Base-by-base conservation (phyloP, 2,329 filamentous ascomycete species). In the Ophiostoma australiae region DNA sequence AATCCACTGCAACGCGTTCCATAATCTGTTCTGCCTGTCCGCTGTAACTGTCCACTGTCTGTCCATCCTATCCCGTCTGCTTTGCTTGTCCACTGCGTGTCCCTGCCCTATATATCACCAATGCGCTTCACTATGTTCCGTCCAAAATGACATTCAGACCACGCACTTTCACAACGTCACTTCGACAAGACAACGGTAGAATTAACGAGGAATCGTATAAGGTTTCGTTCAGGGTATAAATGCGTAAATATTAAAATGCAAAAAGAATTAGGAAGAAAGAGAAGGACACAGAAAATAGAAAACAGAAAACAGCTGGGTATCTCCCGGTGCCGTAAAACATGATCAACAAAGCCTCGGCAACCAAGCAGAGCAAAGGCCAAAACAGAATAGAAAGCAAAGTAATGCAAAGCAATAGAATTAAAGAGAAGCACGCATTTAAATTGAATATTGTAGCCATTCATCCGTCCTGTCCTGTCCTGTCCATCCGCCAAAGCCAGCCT, bases 401-500 rank as follows among this genome's bases (percentile, higher is more conserved):
- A 27, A 23, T 27, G n/a, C 52, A 23, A 23, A 58, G n/a, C 52
- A 23, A 3, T n/a, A 27, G 3, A 27, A 23, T 13, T 27, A n/a
- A 11, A 58, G 5, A 58, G 23, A 27, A 55, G 27, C n/a, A 63
- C 55, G 55, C 58, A 63, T 63, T 6, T 63, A 20, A 33, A 33
- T 63, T 33, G 27, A 27, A 63, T 63, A 39, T 13, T 39, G 33
- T 66, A 66, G 15, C 20, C 33, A 23, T 37, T 39, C 20, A 13
- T 39, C 33, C 31, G 17, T 65, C 63, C 63, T 2, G 35, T 65
- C 61, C 58, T 37, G 31, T 65, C 61, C 61, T 39, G 61, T 37
- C 61, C 61, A 37, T 65, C 31, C 61, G 31, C 61, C 63, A 66
- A 39, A 66, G 35, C 63, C 63, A 66, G 63, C 63, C 63, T 66